These are phyloP conservation scores for Phytophthora foliorum DNA, from an alignment of 352 stramenopile species.

Conservation along the genomic window DNA sequence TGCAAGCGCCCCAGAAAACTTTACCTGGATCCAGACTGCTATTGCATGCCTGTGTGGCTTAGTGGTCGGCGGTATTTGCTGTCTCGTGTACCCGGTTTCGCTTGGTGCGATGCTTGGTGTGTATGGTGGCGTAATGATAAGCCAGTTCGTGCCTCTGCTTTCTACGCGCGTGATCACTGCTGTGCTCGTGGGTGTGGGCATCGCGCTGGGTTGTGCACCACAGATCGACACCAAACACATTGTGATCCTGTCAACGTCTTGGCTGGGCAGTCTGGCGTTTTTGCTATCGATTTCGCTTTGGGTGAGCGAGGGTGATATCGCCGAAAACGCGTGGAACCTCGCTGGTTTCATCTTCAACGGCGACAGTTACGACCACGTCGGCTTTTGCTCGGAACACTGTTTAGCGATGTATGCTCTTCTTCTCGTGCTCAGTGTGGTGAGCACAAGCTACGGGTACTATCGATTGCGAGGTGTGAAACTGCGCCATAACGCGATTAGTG, in stretches of 20 bases:
- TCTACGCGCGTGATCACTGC: constrained; percentile 67
- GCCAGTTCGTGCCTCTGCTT: constrained; percentile 76
- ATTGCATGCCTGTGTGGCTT: constrained; percentile 77
- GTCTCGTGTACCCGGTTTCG: constrained; percentile 64
- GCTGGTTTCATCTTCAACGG: constrained; percentile 78
- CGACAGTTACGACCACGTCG: constrained; percentile 45
- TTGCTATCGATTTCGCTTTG: constrained; percentile 82
- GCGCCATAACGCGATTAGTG: constrained; percentile 35
- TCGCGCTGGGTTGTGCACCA: constrained; percentile 49
- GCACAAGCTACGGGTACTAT: constrained; percentile 64
- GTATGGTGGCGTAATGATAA: constrained; percentile 66
- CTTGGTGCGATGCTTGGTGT: constrained; percentile 75
- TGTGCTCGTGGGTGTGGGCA: constrained; percentile 50
- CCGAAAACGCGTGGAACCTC: constrained; percentile 70
- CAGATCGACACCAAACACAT: constrained; percentile 65
- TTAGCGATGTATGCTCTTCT: constrained; percentile 73
- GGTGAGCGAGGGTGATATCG: constrained; percentile 68
- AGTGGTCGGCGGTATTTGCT: constrained; percentile 77
- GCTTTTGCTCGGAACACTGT: constrained; percentile 70
- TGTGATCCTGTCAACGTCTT: constrained; percentile 73
- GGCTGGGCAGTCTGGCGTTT: constrained; percentile 71
- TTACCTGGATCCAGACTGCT: constrained; percentile 75
- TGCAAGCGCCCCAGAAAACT: constrained; percentile 48
- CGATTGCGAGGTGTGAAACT: constrained; percentile 42
- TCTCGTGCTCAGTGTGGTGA: constrained; percentile 43